phyloP scores from a whole-genome alignment of 2,329 filamentous ascomycete species.

The Pseudocercospora fijiensis region DNA sequence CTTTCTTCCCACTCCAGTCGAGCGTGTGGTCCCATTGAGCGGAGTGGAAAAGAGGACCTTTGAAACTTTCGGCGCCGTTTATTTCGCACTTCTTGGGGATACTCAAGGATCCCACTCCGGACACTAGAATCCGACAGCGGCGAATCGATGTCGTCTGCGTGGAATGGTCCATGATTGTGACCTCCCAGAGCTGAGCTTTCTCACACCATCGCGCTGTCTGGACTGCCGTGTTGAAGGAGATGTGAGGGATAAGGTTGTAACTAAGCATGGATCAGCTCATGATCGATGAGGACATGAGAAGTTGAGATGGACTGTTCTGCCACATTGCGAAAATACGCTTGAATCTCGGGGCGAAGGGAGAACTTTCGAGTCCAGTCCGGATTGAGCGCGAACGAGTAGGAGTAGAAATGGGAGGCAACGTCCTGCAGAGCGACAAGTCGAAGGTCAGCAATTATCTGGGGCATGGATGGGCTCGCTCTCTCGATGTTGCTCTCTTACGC shows the following conservation, averaged over 20 bases:
- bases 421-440: conserved; percentile 23
- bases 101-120: conserved; percentile 33
- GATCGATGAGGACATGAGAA: not conserved
- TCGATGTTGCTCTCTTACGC: not conserved
- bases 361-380: conserved; percentile 36
- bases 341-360: conserved; percentile 32
- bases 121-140: conserved; percentile 31
- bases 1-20: conserved; percentile 41
- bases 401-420: conserved; percentile 38
- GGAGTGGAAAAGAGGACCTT: conserved; percentile 44
- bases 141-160: conserved; percentile 26
- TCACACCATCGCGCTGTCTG: conserved; percentile 33
- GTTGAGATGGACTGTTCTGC: conserved; percentile 23
- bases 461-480: not conserved
- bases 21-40: conserved; percentile 45
- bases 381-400: conserved; percentile 37
- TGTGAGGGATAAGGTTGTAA: conserved; percentile 30
- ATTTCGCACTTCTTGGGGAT: conserved; percentile 33
- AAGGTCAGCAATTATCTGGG: not conserved
- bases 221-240: conserved; percentile 29
- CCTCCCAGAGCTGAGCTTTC: conserved; percentile 30
- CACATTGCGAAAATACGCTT: conserved; percentile 30
- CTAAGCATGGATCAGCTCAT: conserved; percentile 2
- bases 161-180: conserved; percentile 28
- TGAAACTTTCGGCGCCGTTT: conserved; percentile 36